Percentiles rank a stretch among this genome's conserved stretches.
Evolutionary conservation across 225 moss, liverwort and hornwort species (phyloP).

Genomic region (Takakia lepidozioides): DNA sequence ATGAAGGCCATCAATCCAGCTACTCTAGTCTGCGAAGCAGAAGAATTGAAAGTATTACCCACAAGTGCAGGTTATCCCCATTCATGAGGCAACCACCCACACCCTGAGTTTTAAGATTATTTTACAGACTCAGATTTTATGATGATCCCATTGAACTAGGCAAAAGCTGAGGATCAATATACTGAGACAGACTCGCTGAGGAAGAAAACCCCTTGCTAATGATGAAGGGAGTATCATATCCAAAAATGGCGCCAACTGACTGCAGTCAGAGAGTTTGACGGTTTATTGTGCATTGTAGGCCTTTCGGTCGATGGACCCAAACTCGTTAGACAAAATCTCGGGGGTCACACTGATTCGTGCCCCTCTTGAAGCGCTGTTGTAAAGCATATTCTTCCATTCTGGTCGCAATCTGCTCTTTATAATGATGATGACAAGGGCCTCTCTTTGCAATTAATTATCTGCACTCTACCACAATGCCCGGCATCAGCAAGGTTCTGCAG

Average conservation of each 20-base stretch:
- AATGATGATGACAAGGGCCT: too few species aligned
- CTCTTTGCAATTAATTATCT: too few species aligned
- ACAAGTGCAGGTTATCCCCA: too few species aligned
- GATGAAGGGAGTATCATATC: slow-evolving; percentile 7
- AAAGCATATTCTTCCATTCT: too few species aligned
- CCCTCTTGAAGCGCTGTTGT: background rate
- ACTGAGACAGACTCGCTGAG: slow-evolving; percentile 25
- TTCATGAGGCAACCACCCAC: too few species aligned
- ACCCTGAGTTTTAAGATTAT: slow-evolving; percentile 19
- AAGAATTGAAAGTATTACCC: too few species aligned
- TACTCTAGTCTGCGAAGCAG: too few species aligned
- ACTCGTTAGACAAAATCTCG: too few species aligned
- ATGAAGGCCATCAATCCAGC: too few species aligned
- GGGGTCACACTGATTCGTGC: slow-evolving; percentile 15
- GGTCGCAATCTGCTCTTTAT: too few species aligned
- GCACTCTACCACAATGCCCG: too few species aligned
- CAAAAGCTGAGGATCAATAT: slow-evolving; percentile 16
- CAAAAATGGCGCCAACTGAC: slow-evolving; percentile 16
- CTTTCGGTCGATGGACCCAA: slow-evolving; percentile 13
- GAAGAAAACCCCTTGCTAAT: slow-evolving; percentile 8
- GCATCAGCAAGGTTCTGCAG: too few species aligned
- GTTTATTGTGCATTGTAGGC: slow-evolving; percentile 17
- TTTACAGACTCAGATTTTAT: slow-evolving; percentile 22
- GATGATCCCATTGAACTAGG: slow-evolving; percentile 17
- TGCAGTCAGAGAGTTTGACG: slow-evolving; percentile 11